A percentile compares a stretch with the other conserved stretches of the same genome.
Conservation (phyloP, 805 yeast genomes). For the Nakazawaea laoshanensis region DNA sequence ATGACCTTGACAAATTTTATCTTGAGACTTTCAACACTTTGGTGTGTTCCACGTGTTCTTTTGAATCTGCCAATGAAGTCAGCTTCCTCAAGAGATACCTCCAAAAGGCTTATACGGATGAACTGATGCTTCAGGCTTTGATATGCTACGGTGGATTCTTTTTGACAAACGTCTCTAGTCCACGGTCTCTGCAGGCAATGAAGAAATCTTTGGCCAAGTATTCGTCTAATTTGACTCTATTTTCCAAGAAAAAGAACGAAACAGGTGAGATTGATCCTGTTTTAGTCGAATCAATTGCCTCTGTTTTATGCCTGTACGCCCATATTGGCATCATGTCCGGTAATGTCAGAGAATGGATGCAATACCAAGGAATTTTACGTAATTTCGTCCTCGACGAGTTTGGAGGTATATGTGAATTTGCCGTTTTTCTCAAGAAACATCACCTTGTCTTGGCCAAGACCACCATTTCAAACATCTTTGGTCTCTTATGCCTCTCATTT, state of each 20-base stretch:
- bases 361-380: conserved; percentile 3
- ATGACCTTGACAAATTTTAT: conserved; percentile 5
- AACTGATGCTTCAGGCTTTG: conserved; percentile 1
- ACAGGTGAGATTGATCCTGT: not conserved
- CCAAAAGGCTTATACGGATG: conserved; percentile 1
- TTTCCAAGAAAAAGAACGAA: conserved; percentile 1
- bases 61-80: conserved; percentile 1
- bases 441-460: conserved; percentile 3
- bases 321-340: conserved; percentile 2
- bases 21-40: not conserved
- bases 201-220: conserved; percentile 2
- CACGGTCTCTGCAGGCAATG: not conserved
- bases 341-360: conserved; percentile 4
- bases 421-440: not conserved
- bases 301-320: not conserved
- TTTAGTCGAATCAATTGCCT: not conserved
- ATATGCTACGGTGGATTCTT: conserved; percentile 2
- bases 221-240: not conserved
- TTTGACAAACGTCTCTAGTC: not conserved
- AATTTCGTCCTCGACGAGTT: conserved; percentile 2
- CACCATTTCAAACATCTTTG: conserved; percentile 1
- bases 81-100: conserved; percentile 3
- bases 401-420: not conserved
- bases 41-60: not conserved
- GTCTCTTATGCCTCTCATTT: not conserved